Conservation (phyloP, 129 eudicot species). For the Daucus carota region DNA sequence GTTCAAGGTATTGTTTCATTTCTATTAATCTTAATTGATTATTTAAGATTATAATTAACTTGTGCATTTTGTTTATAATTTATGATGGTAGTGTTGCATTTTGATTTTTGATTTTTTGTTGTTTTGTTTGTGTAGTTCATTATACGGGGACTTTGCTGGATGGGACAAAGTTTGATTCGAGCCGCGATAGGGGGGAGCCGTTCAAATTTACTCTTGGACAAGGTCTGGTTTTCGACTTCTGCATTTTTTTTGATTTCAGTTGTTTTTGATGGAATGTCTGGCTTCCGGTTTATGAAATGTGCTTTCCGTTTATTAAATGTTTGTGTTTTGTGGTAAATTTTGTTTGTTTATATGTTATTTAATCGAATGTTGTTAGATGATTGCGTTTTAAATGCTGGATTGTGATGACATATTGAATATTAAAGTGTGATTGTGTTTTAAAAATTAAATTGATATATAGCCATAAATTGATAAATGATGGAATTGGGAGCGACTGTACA, state of each 20-base stretch:
- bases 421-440: too few species aligned
- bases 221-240: slow-evolving; percentile 27
- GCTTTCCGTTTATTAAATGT: not conserved
- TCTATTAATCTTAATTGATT: not conserved
- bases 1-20: not conserved
- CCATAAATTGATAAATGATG: too few species aligned
- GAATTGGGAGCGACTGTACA: too few species aligned
- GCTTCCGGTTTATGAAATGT: not conserved
- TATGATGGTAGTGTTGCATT: not conserved
- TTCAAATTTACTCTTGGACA: slow-evolving; percentile 86
- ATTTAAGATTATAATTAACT: not conserved
- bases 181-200: slow-evolving; percentile 83
- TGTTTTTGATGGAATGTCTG: not conserved
- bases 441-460: too few species aligned
- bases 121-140: slow-evolving; percentile 44
- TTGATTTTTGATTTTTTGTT: not conserved
- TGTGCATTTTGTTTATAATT: not conserved
- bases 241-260: not conserved
- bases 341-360: not conserved
- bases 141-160: slow-evolving; percentile 90
- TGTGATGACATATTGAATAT: too few species aligned
- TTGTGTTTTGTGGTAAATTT: not conserved
- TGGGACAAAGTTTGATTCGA: slow-evolving; percentile 84
- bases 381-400: too few species aligned
- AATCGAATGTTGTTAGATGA: not conserved